These are phyloP conservation scores for Aspergillus cejpii DNA, from an alignment of 2,329 filamentous ascomycete genomes.

Conservation along the genomic window DNA sequence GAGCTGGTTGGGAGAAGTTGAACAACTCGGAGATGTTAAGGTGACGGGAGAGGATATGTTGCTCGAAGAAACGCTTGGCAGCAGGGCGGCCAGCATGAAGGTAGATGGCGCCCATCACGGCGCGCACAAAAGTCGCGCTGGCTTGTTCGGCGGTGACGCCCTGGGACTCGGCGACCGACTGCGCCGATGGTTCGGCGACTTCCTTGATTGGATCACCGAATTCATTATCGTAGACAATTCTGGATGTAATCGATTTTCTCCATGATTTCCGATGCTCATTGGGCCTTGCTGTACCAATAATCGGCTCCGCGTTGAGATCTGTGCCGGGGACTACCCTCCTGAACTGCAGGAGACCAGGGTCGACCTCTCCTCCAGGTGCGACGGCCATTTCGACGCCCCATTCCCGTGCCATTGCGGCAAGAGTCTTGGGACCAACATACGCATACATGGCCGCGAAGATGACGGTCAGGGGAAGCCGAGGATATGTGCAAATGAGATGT, in stretches of 20 bases:
- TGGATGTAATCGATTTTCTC: conserved; percentile 65
- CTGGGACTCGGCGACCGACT: conserved; percentile 13
- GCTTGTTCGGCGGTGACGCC: conserved; percentile 52
- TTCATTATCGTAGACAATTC: conserved; percentile 73
- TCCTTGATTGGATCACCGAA: conserved; percentile 61
- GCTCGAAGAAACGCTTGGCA: conserved; percentile 74
- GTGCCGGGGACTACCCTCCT: conserved; percentile 43
- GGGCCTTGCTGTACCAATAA: conserved; percentile 39
- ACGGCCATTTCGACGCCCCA: conserved; percentile 92
- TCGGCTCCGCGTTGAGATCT: conserved; percentile 34
- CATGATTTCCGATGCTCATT: conserved; percentile 52
- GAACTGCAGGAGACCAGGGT: conserved; percentile 85
- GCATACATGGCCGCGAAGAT: conserved; percentile 79
- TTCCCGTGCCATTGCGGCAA: conserved; percentile 66
- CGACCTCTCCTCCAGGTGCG: conserved; percentile 81
- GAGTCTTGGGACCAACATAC: conserved; percentile 68
- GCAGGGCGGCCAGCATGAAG: conserved; percentile 71
- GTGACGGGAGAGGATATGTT: conserved; percentile 74
- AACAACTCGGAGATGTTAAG: conserved; percentile 74
- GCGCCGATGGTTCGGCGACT: conserved; percentile 24
- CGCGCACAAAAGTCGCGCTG: conserved; percentile 70
- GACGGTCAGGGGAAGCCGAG: conserved; percentile 81
- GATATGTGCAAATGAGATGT: conserved; percentile 80
- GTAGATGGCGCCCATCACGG: conserved; percentile 78
- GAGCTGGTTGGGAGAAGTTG: conserved; percentile 73